A percentile compares a stretch with the other conserved stretches of the same genome.
Conservation (phyloP, 2,329 filamentous ascomycete species). For the Alternaria alternata region DNA sequence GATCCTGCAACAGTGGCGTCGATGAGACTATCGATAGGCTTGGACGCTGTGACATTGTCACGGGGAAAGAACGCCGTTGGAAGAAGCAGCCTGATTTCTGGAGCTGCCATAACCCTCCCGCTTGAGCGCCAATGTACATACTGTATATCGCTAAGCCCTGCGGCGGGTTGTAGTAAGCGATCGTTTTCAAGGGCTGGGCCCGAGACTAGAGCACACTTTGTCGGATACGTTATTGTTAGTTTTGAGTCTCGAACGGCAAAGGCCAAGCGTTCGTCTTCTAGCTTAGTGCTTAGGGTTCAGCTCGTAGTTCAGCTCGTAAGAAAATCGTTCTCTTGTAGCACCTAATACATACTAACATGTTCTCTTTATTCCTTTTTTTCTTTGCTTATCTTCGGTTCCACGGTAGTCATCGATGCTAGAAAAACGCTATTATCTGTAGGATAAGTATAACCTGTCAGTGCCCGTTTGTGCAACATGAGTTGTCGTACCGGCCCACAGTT, state of each 20-base stretch:
- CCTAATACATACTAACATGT: neutral
- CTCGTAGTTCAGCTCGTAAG: neutral
- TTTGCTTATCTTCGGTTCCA: neutral
- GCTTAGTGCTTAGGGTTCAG: neutral
- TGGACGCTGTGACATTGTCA: neutral
- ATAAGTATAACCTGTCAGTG: neutral
- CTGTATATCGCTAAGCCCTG: neutral
- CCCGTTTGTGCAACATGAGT: neutral
- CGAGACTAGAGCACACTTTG: neutral
- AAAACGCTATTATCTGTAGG: neutral
- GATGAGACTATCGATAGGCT: conserved; percentile 2
- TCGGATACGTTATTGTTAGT: neutral
- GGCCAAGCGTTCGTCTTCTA: neutral
- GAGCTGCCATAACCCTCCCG: neutral
- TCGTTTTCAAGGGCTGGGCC: neutral
- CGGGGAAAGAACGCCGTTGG: conserved; percentile 1
- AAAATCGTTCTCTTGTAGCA: neutral
- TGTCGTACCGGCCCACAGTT: neutral
- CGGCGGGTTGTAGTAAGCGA: neutral
- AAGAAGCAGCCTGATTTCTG: conserved; percentile 4
- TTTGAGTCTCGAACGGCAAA: neutral
- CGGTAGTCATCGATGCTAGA: neutral
- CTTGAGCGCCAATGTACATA: neutral
- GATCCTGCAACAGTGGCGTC: conserved; percentile 5
- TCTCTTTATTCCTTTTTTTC: neutral